Conservation (phyloP, 225 moss, liverwort and hornwort species). For the Polytrichum formosum region DNA sequence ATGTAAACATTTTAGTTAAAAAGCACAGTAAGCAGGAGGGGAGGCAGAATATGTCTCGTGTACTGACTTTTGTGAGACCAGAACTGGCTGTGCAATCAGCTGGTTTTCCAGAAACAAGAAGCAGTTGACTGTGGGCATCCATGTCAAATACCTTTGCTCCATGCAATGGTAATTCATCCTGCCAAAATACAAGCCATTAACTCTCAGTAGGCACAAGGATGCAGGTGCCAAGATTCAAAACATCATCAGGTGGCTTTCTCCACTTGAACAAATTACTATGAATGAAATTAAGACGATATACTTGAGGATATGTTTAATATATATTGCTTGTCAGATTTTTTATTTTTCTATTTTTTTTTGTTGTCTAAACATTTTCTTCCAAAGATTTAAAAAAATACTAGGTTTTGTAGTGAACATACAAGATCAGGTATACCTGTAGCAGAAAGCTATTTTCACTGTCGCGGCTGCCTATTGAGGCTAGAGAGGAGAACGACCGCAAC, state of each 20-base stretch:
- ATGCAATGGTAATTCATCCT: conserved; percentile 50
- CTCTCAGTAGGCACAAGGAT: not conserved
- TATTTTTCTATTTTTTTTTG: too few relatives aligned
- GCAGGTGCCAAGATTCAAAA: not conserved
- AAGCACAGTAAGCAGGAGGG: too few relatives aligned
- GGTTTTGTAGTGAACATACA: conserved; percentile 3
- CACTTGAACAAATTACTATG: too few relatives aligned
- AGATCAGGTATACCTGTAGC: conserved; percentile 44
- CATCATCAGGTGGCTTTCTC: not conserved
- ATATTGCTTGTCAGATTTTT: too few relatives aligned
- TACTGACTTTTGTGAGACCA: conserved; percentile 68
- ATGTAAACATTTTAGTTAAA: too few relatives aligned
- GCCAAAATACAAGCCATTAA: conserved; percentile 6
- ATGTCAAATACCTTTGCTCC: conserved; percentile 91
- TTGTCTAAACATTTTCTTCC: too few relatives aligned
- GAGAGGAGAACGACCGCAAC: conserved; percentile 39
- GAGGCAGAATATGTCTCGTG: conserved; percentile 9
- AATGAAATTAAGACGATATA: too few relatives aligned
- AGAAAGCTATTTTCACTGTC: conserved; percentile 41
- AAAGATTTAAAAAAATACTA: too few relatives aligned
- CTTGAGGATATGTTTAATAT: too few relatives aligned
- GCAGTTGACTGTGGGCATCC: conserved; percentile 69
- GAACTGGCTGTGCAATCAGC: conserved; percentile 43
- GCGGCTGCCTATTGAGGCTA: conserved; percentile 24
- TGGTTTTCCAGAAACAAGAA: conserved; percentile 66